Base-by-base conservation (phyloP, 2,329 filamentous ascomycete genomes). In the Diaporthe nobilis region DNA sequence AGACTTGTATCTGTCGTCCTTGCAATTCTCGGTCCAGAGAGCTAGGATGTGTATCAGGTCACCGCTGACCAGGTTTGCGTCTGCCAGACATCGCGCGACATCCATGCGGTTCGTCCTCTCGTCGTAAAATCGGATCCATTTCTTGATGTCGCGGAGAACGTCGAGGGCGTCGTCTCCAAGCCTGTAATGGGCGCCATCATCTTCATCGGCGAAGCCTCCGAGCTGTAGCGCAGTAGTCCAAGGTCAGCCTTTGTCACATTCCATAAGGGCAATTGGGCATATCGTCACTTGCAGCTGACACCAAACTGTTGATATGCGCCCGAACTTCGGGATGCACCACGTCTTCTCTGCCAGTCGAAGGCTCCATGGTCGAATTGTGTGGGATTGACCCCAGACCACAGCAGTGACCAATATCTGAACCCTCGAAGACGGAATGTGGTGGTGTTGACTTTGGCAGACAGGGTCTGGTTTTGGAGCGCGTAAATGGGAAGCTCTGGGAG, bases 61-160 rank as follows among this genome's bases (percentile, higher is more conserved):
- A 70, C 95, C 94, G 81, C 93, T 93, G 74, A 98, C 91, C n/a
- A 99, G 85, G 81, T 98, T 98, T 60, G 95, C 94, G 84, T 98
- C 95, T 81, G 95, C 93, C 79, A 98, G 88, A 83, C 95, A 98
- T 85, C 97, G 91, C 77, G 96, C 96, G 76, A 99, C 97, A 82
- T 99, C 97, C 88, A 98, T 94, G 79, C 96, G 93, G 82, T 98
- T 97, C 78, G 93, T 92, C 83, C 97, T 97, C 82, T 98, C 94
- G 84, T 98, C 96, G 88, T 97, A 97, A 78, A 98, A 92, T 80
- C 95, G 95, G 79, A 99, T 90, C 97, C 97, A 99, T 90, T 94
- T 93, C 82, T 97, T 96, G 73, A 99, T 89, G 85, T 99, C 97
- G 77, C 96, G 95, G 75, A 99, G 88, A 81, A 96, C 97, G 75